Evolutionary conservation across 1,139 yeast genomes (phyloP).

Genomic region (Hyphopichia burtonii): DNA sequence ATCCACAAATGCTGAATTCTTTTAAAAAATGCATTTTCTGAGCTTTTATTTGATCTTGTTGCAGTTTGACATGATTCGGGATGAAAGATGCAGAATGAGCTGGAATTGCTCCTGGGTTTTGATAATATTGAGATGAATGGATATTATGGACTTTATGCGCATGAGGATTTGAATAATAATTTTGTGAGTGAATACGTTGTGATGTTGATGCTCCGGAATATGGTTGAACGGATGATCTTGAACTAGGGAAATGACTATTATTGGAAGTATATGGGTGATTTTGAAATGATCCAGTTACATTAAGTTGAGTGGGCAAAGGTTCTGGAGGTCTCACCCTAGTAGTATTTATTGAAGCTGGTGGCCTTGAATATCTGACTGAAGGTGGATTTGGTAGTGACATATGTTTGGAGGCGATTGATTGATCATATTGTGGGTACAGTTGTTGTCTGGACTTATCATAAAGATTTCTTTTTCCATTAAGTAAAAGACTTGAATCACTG

Average conservation of each 20-base stretch:
- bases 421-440: background rate
- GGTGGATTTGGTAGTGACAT: background rate
- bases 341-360: background rate
- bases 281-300: slow-evolving; percentile 6
- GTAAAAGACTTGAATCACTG: background rate
- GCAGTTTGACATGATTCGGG: slow-evolving; percentile 6
- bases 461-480: background rate
- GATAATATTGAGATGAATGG: slow-evolving; percentile 7
- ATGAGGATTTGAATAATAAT: background rate
- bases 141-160: background rate
- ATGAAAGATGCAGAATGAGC: slow-evolving; percentile 4
- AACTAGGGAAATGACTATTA: background rate
- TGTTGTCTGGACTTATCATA: background rate
- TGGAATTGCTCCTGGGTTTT: background rate
- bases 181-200: background rate
- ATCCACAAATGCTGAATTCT: slow-evolving; percentile 59
- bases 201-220: background rate
- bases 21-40: slow-evolving; percentile 39
- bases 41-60: slow-evolving; percentile 11
- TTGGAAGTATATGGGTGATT: background rate
- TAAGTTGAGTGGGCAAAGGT: slow-evolving; percentile 8
- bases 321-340: slow-evolving; percentile 7
- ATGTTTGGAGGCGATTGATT: background rate
- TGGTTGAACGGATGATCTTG: background rate
- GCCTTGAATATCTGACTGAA: background rate